phyloP scores from a whole-genome alignment of 345 rosid species.

The Linum usitatissimum region DNA sequence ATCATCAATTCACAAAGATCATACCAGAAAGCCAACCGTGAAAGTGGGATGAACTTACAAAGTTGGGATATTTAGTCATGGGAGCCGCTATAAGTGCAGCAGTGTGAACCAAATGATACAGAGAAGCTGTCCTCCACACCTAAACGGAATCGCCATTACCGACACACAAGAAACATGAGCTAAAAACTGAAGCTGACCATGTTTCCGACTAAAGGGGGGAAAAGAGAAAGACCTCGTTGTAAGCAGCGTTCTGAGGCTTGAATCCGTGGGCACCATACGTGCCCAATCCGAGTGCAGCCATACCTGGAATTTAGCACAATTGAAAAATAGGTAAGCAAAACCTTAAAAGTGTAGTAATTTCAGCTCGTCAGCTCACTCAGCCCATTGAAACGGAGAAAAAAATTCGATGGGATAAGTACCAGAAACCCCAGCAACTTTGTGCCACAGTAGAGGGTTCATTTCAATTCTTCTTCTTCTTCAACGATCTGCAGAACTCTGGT shows the following conservation, averaged over 20 bases:
- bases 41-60: slow-evolving; percentile 31
- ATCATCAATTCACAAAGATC: neutral
- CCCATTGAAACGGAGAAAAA: neutral
- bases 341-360: neutral
- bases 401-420: slow-evolving; percentile 23
- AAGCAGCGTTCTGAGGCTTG: slow-evolving; percentile 68
- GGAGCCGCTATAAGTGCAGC: slow-evolving; percentile 84
- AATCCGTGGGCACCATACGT: slow-evolving; percentile 78
- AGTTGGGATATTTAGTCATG: slow-evolving; percentile 46
- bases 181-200: too few relatives aligned
- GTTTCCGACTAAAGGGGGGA: neutral
- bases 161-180: too few relatives aligned
- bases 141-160: slow-evolving; percentile 11
- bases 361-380: neutral
- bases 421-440: slow-evolving; percentile 79
- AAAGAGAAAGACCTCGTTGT: slow-evolving; percentile 50
- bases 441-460: slow-evolving; percentile 75
- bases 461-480: slow-evolving; percentile 1
- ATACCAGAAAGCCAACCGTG: neutral
- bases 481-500: too few relatives aligned
- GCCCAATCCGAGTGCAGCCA: slow-evolving; percentile 84
- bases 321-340: neutral
- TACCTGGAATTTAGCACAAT: slow-evolving; percentile 31
- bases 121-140: slow-evolving; percentile 96
- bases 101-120: slow-evolving; percentile 87